A percentile compares a stretch with the other conserved stretches of the same genome.
Evolutionary conservation across 192 early-diverging fungal genomes (phyloP).

Genomic region (Umbelopsis vinacea): DNA sequence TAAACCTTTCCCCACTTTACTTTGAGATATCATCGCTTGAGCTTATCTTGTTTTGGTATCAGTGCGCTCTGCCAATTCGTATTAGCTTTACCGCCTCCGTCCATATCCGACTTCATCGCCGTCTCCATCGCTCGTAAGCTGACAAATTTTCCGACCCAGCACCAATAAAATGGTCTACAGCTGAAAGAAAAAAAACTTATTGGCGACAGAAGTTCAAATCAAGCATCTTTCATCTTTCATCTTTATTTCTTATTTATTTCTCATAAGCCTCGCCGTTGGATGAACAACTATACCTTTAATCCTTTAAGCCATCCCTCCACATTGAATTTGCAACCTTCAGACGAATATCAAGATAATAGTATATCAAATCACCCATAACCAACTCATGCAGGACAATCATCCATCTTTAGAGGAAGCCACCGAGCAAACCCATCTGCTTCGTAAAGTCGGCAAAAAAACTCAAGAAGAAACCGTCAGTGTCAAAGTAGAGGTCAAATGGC

Average conservation of each 20-base stretch:
- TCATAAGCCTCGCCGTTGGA: not conserved
- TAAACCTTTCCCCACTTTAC: no score
- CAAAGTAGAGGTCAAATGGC: slow-evolving; percentile 32
- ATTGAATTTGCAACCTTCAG: not conserved
- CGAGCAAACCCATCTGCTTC: slow-evolving; percentile 9
- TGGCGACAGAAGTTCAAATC: not conserved
- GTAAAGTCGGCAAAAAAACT: not conserved
- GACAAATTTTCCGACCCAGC: slow-evolving; percentile 6
- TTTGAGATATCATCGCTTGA: no score
- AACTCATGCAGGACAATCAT: not conserved
- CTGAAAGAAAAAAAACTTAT: not conserved
- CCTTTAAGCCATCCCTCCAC: not conserved
- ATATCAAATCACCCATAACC: not conserved
- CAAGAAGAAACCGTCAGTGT: not conserved
- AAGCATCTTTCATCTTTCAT: not conserved
- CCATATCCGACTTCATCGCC: not conserved
- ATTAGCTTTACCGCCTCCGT: not conserved
- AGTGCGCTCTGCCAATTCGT: not conserved
- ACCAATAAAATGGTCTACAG: not conserved
- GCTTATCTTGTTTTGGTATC: not conserved
- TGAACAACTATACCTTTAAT: not conserved
- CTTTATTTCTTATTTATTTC: not conserved
- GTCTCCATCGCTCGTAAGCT: not conserved
- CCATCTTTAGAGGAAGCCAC: not conserved
- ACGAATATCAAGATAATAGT: not conserved